Conservation (phyloP, 2,329 filamentous ascomycete species). For the Coniochaeta sp. region DNA sequence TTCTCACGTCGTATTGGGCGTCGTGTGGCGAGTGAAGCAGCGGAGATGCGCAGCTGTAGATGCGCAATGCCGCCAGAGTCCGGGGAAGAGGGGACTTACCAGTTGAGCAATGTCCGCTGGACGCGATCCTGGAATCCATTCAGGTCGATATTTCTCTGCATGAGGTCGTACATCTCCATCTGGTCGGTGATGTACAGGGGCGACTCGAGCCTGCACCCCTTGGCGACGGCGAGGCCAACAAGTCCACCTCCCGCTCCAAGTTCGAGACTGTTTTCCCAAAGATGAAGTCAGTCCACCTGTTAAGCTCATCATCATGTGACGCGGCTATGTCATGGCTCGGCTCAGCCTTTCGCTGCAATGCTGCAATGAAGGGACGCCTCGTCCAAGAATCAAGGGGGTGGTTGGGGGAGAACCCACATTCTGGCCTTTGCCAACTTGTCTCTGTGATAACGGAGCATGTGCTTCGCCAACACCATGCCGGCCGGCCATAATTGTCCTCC, state of each 20-base stretch:
- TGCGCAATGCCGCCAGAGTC: background rate
- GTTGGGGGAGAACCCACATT: conserved; percentile 53
- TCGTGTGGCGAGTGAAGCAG: background rate
- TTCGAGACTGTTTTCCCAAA: conserved; percentile 59
- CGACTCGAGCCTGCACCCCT: conserved; percentile 44
- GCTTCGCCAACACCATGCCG: conserved; percentile 79
- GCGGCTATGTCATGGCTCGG: background rate
- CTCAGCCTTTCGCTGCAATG: background rate
- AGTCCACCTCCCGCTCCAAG: conserved; percentile 88
- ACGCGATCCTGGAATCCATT: conserved; percentile 63
- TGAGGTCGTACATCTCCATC: conserved; percentile 73
- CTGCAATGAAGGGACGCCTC: background rate
- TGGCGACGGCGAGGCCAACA: conserved; percentile 61
- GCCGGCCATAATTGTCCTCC: conserved; percentile 94
- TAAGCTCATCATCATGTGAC: no score
- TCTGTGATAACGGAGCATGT: conserved; percentile 70
- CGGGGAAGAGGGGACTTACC: conserved; percentile 45
- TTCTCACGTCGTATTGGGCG: no score
- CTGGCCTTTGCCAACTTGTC: conserved; percentile 56
- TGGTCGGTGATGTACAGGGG: conserved; percentile 83
- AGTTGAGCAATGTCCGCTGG: conserved; percentile 68
- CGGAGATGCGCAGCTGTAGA: background rate
- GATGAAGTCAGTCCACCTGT: background rate
- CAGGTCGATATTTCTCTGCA: conserved; percentile 79
- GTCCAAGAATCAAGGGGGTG: background rate